Evolutionary conservation across 305 asterid species (phyloP), one percentile per base, ranked within the genome.

Genomic region (Fraxinus angustifolia): DNA sequence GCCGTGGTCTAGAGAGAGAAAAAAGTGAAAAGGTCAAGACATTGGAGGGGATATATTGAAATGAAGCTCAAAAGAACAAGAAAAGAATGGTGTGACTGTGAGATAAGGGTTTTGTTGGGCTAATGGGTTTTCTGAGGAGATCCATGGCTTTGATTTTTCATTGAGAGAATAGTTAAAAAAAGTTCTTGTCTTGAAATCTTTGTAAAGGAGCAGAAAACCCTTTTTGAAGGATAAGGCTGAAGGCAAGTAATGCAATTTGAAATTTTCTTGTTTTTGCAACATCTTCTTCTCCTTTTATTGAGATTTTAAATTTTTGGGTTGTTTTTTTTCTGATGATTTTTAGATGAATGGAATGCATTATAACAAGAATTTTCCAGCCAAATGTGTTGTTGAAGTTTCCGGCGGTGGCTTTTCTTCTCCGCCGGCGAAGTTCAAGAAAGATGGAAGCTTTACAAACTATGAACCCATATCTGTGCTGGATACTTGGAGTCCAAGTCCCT

Each of bases 391-490:
- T 50, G 87, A 80, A 65, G 80, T 83, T 77, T 30, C 79, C 21
- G 77, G 71, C 53, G 76, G 81, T 50, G 31, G 78, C 35, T 86
- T 87, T 85, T 80, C 82, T 74, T 81, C 87, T 85, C 76, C 86
- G 74, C 72, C 82, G 78, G 79, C 79, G 65, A 82, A 53, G 78
- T 80, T 73, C 45, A 85, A 82, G 79, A 89, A 86, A 83, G 87
- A 86, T 78, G 88, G 85, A 8, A 75, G 33, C 81, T 89, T 87
- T 87, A 42, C 85, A 6, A 77, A 81, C 31, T 86, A 85, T 79
- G 93, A 90, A 56, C 92, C 90, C 17, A 81, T 87, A 19, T 88
- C 92, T 79, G 89, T 89, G 71, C 79, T 90, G 85, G 93, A 89
- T 38, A 84, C 89, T 16, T 78, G 88, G 82, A 90, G 93, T 68